Evolutionary conservation across 176 grass and related monocot species (phyloP).

Genomic region (Luzula sylvatica): DNA sequence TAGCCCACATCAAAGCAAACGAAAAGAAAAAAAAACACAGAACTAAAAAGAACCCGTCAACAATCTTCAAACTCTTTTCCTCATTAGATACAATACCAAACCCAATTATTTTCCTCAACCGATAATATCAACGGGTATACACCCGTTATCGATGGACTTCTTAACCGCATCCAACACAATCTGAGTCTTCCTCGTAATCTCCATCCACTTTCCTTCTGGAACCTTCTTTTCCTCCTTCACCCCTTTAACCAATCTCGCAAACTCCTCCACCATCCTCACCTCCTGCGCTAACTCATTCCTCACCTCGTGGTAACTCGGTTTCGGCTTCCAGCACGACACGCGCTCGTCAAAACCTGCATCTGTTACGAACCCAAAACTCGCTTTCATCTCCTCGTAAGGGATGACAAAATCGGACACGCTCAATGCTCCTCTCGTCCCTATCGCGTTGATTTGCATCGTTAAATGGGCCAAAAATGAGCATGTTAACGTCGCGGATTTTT

Average conservation of each 20-base stretch:
- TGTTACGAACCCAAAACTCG: slow-evolving; percentile 27
- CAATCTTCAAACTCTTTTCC: no score
- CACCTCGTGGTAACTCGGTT: slow-evolving; percentile 33
- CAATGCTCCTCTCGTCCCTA: slow-evolving; percentile 52
- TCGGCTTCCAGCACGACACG: slow-evolving; percentile 35
- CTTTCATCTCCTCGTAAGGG: slow-evolving; percentile 41
- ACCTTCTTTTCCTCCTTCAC: slow-evolving; percentile 43
- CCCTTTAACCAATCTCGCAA: slow-evolving; percentile 37
- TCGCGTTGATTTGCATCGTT: slow-evolving; percentile 38
- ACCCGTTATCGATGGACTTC: slow-evolving; percentile 36
- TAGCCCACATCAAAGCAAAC: no score
- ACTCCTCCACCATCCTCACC: slow-evolving; percentile 57
- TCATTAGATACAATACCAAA: no score
- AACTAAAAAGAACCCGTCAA: no score
- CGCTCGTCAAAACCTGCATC: slow-evolving; percentile 31
- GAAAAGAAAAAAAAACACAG: no score
- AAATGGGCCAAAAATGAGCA: slow-evolving; percentile 59
- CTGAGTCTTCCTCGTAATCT: slow-evolving; percentile 62
- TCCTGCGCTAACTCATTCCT: slow-evolving; percentile 50
- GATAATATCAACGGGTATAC: slow-evolving; percentile 31
- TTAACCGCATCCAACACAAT: slow-evolving; percentile 63
- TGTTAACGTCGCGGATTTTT: slow-evolving; percentile 34
- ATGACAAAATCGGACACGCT: slow-evolving; percentile 52
- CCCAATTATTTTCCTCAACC: slow-evolving; percentile 17
- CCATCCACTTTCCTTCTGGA: slow-evolving; percentile 57